phyloP scores from a whole-genome alignment of 1,284 basidiomycete species.

The Fomes fomentarius region DNA sequence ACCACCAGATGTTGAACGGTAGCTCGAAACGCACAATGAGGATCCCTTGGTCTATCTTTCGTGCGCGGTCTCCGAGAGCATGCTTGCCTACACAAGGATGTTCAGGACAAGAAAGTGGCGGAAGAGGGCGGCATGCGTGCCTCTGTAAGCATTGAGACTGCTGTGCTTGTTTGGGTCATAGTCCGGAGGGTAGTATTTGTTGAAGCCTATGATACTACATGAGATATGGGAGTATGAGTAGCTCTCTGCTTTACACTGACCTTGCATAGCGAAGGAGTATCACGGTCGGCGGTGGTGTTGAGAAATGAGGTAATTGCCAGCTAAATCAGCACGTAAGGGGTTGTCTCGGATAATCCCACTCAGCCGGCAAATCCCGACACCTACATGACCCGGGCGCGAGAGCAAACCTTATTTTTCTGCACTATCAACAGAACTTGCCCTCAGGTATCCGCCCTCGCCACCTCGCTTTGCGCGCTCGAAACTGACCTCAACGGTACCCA shows the following conservation, averaged over 20 bases:
- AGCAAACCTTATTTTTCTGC: conserved; percentile 37
- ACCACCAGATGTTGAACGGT: conserved; percentile 99
- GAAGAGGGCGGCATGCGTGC: conserved; percentile 36
- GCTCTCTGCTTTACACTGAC: conserved; percentile 13
- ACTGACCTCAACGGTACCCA: conserved; percentile 4
- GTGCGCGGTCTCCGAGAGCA: conserved; percentile 89
- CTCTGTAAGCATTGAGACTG: conserved; percentile 83
- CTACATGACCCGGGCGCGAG: conserved; percentile 14
- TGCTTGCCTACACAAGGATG: conserved; percentile 75
- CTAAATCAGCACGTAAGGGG: background rate
- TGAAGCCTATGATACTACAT: conserved; percentile 57
- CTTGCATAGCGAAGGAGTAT: conserved; percentile 31
- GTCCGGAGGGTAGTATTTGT: conserved; percentile 95
- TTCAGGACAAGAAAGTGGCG: conserved; percentile 5
- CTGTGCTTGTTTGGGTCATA: conserved; percentile 82
- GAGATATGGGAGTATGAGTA: background rate
- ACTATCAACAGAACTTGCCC: conserved; percentile 35
- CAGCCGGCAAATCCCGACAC: conserved; percentile 14
- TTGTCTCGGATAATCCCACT: background rate
- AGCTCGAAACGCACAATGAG: conserved; percentile 93
- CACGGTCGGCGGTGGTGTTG: background rate
- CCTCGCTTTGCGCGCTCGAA: background rate
- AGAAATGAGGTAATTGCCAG: conserved; percentile 13
- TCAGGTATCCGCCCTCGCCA: conserved; percentile 28
- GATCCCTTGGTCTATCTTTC: conserved; percentile 93